Conservation (phyloP, 805 yeast genomes). For the Schwanniomyces vanrijiae region DNA sequence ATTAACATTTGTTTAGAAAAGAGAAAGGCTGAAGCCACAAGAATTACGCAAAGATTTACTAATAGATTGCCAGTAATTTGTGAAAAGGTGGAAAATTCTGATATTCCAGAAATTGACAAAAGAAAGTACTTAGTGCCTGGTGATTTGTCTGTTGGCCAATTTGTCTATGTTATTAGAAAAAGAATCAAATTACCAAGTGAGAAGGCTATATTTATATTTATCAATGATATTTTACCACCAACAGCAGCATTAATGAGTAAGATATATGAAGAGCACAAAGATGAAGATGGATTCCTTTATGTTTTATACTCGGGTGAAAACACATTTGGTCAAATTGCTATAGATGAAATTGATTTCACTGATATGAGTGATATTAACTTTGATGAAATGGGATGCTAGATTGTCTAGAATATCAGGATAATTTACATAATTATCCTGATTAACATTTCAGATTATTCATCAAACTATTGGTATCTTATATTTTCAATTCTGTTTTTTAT, state of each 20-base stretch:
- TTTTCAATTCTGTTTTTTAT: background rate
- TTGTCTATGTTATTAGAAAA: constrained; percentile 95
- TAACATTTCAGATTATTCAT: background rate
- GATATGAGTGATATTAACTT: constrained; percentile 8
- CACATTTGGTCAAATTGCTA: constrained; percentile 69
- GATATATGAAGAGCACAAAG: constrained; percentile 94
- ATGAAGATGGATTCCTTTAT: constrained; percentile 95
- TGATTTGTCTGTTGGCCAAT: constrained; percentile 95
- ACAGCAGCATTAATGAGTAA: constrained; percentile 96
- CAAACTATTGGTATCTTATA: background rate
- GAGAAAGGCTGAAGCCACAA: constrained; percentile 91
- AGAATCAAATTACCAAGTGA: constrained; percentile 95
- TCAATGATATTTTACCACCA: constrained; percentile 95
- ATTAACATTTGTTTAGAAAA: constrained; percentile 50
- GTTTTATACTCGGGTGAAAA: constrained; percentile 96
- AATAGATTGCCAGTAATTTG: constrained; percentile 97
- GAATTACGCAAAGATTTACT: constrained; percentile 83
- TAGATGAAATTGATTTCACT: constrained; percentile 5
- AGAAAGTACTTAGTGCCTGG: constrained; percentile 95
- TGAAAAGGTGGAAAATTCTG: constrained; percentile 95
- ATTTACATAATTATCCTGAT: background rate
- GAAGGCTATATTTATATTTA: constrained; percentile 96
- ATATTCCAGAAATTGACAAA: constrained; percentile 94
- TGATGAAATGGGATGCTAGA: constrained; percentile 2
- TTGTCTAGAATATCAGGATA: background rate